These are phyloP conservation scores for Sporothrix dimorphospora DNA, from an alignment of 2,329 filamentous ascomycete genomes.

Conservation along the genomic window DNA sequence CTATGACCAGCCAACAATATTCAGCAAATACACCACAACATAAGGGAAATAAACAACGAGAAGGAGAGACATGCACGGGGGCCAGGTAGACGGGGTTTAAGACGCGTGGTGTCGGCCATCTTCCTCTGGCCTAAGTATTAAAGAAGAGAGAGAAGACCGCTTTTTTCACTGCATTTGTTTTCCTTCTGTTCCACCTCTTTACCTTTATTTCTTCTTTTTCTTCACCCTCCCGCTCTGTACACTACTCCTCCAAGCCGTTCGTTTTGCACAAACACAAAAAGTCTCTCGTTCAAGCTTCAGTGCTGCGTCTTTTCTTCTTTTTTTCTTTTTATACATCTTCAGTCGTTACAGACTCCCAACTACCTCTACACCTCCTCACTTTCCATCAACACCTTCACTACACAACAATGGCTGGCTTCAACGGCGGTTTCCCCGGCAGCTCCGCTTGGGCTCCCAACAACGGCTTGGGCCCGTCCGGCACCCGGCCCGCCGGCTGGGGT, in stretches of 20 bases:
- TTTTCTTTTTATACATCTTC: neutral
- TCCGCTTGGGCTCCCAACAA: neutral
- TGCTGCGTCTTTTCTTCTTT: neutral
- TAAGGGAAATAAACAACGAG: neutral
- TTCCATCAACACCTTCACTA: neutral
- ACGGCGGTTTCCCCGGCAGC: constrained; percentile 7
- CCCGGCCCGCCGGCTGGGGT: constrained; percentile 1
- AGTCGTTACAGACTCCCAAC: neutral
- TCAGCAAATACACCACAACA: neutral
- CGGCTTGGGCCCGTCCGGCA: constrained; percentile 11
- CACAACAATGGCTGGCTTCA: constrained; percentile 11
- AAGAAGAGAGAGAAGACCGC: neutral
- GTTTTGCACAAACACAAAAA: neutral
- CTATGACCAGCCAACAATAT: neutral
- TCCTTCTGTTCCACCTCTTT: neutral
- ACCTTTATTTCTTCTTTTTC: neutral
- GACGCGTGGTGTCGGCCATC: neutral
- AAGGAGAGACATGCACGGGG: neutral
- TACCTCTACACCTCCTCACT: too few species aligned
- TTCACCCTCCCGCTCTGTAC: neutral
- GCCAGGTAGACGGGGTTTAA: too few species aligned
- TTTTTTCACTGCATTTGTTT: too few species aligned
- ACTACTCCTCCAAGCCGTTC: neutral
- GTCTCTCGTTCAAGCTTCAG: constrained; percentile 18
- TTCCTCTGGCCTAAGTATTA: neutral